A percentile compares a stretch with the other conserved stretches of the same genome.
These are phyloP conservation scores for Cordyceps pruinosa DNA, from an alignment of 2,329 filamentous ascomycete genomes.

Conservation along the genomic window DNA sequence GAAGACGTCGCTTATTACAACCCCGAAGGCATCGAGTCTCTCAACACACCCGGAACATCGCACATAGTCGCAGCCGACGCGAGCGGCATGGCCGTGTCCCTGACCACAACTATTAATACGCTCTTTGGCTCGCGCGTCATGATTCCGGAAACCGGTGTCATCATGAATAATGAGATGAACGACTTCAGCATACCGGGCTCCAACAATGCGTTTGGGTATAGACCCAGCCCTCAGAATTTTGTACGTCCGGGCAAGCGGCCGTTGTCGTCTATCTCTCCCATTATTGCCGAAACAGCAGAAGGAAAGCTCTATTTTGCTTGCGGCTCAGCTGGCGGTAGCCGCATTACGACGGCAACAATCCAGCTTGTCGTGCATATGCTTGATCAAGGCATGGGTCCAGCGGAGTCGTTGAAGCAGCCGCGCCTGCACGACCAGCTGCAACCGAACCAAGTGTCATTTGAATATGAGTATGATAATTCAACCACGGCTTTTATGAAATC, in stretches of 20 bases:
- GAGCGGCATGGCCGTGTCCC: constrained; percentile 63
- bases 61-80: constrained; percentile 63
- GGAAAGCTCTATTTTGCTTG: constrained; percentile 63
- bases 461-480: constrained; percentile 63
- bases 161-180: constrained; percentile 59
- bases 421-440: constrained; percentile 78
- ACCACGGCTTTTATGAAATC: constrained; percentile 60
- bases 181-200: constrained; percentile 72
- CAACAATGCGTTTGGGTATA: constrained; percentile 69
- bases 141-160: constrained; percentile 74
- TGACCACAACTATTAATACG: constrained; percentile 77
- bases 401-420: constrained; percentile 58
- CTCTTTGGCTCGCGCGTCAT: constrained; percentile 71
- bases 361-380: constrained; percentile 71
- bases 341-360: constrained; percentile 78
- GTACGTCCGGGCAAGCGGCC: constrained; percentile 71
- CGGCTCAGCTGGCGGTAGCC: constrained; percentile 73
- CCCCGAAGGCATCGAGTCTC: constrained; percentile 37
- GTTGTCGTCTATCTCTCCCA: constrained; percentile 68
- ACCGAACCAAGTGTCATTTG: constrained; percentile 62
- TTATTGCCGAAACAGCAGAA: constrained; percentile 67
- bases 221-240: constrained; percentile 68
- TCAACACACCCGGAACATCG: constrained; percentile 60
- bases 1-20: constrained; percentile 37
- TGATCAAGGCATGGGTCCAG: constrained; percentile 55